A percentile compares a stretch with the other conserved stretches of the same genome.
Conservation (phyloP, 2,329 filamentous ascomycete genomes). For the Escovopsis sp. region DNA sequence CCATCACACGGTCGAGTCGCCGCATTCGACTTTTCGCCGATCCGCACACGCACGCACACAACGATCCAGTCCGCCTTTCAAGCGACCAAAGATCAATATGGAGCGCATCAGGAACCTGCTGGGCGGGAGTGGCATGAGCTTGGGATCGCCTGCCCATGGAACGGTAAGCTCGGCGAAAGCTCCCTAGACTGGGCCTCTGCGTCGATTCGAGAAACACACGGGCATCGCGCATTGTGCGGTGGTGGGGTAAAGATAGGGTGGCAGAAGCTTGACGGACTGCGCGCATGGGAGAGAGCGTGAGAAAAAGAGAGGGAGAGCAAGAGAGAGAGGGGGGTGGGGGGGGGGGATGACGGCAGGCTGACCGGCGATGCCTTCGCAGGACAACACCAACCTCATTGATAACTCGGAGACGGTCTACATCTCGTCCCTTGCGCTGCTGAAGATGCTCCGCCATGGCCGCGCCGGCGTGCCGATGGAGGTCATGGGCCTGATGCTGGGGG, state of each 20-base stretch:
- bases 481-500: slow-evolving; percentile 97
- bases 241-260: no score
- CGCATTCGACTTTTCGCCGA: no score
- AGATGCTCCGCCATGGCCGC: slow-evolving; percentile 96
- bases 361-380: slow-evolving; percentile 32
- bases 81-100: no score
- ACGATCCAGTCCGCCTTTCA: no score
- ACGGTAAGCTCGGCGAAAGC: slow-evolving; percentile 17
- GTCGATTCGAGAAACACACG: no score
- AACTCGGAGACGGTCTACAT: slow-evolving; percentile 99
- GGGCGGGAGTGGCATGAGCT: slow-evolving; percentile 56
- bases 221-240: no score
- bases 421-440: slow-evolving; percentile 87
- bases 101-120: slow-evolving; percentile 86
- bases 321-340: no score
- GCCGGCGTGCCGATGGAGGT: slow-evolving; percentile 99
- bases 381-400: slow-evolving; percentile 83
- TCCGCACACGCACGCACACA: no score
- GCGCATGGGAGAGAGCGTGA: no score
- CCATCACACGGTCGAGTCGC: no score
- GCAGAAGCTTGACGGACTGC: no score
- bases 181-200: not conserved
- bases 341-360: slow-evolving; percentile 2
- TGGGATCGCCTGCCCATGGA: slow-evolving; percentile 32
- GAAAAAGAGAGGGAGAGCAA: no score